Evolutionary conservation across 306 rosid species (phyloP), one percentile per base, ranked within the genome.

Genomic region (Vigna radiata): DNA sequence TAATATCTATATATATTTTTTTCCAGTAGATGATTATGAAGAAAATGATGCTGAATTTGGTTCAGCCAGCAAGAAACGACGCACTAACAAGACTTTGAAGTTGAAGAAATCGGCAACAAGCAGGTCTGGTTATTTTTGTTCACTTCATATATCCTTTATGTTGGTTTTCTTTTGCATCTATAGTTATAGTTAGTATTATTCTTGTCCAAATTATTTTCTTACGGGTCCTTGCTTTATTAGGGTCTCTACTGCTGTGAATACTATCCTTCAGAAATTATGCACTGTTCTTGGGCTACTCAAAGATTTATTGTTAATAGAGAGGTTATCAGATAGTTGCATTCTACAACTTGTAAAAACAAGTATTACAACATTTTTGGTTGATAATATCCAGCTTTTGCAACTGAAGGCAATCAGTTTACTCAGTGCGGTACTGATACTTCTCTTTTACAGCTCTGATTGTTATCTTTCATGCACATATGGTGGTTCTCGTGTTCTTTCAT

Each of bases 261-360:
- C 88, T 69, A 89, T 90, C 82, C 97, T 95, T 84, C 99, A 95
- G 88, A 95, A 95, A 85, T 79, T 91, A 91, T 95, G 99, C 88
- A 89, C 99, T 67, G 83, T 95, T 84, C 87, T 95, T 70, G 97
- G 93, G 73, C 83, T 95, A 60, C 94, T 95, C 71, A 91, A 89
- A 89, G 99, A 95, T 82, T 88, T 92, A 84, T 84, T 92, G 88
- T 79, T 95, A 77, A 91, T 95, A 80, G 97, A 92, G 87, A 92
- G 82, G 84, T 84, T 95, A 83, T 93, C 99, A 70, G 99, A 92
- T 84, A 91, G 99, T 86, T 95, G 97, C 86, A 89, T 95, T 75
- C 87, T 95, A 74, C 97, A 92, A 84, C 88, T 92, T 72, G 84
- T 95, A 88, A 95, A 92, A 87, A 92, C 99, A 82, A 83, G 97